Evolutionary conservation across 139 green algal species (phyloP), one percentile per base, ranked within the genome.

Genomic region (Raphidocelis subcapitata): DNA sequence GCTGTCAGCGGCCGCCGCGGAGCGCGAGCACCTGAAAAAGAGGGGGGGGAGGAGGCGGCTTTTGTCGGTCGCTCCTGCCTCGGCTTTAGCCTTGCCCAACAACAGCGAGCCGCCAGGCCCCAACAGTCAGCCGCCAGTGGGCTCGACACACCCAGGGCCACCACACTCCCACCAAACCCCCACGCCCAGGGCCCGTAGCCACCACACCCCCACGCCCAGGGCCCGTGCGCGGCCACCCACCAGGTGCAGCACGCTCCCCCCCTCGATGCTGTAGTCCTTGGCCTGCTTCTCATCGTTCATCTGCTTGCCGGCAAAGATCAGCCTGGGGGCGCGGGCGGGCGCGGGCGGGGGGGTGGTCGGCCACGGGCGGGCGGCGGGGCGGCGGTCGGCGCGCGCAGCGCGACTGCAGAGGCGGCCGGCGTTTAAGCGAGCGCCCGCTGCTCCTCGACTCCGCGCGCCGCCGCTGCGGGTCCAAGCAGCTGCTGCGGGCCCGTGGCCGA

Each of bases 261-360:
- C 95, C 81, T 99, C 96, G 55, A 99, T 98, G 91, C 97, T 98
- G 84, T 98, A 99, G 37, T 99, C 95, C 81, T 93, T 97, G 5
- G 96, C 96, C 35, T 79, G 88, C 78, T 99, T 99, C 67, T 99
- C 96, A 62, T 99, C 96, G 69, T 94, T 97, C 96, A 99, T 98
- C 76, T 98, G 93, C 89, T 98, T 99, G 47, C 96, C 96, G n/a
- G 90, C 91, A 84, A 97, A 97, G 63, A 97, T 97, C 3, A 97
- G 76, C 67, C 92, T 96, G 85, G 49, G 37, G 41, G 12, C 8
- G 55, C 29, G n/a, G n/a, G n/a, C n/a, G n/a, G n/a, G n/a, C n/a
- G n/a, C n/a, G n/a, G n/a, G n/a, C n/a, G n/a, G n/a, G n/a, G n/a
- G n/a, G n/a, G n/a, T n/a, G n/a, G n/a, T n/a, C n/a, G n/a, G n/a